phyloP scores from a whole-genome alignment of 2,329 filamentous ascomycete genomes.

The Aspergillus neoniger region DNA sequence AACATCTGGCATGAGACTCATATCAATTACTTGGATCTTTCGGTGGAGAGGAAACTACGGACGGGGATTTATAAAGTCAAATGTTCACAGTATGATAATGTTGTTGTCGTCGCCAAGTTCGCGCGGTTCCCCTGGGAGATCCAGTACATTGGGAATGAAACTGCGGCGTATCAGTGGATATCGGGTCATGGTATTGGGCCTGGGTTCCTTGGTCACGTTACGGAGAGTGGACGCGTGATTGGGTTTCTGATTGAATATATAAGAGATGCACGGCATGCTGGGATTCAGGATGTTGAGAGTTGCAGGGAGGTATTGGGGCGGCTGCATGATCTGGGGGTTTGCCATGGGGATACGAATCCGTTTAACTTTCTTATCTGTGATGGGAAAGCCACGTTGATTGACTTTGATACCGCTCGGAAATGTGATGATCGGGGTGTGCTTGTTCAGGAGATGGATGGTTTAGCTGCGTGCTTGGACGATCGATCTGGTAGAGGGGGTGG shows the following conservation, averaged over 20 bases:
- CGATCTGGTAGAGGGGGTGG: constrained; percentile 18
- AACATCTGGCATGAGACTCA: constrained; percentile 27
- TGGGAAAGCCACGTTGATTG: constrained; percentile 27
- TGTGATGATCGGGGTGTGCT: constrained; percentile 24
- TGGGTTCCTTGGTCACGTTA: constrained; percentile 43
- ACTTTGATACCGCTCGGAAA: constrained; percentile 31
- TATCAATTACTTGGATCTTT: constrained; percentile 26
- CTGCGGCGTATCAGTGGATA: constrained; percentile 41
- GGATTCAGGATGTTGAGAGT: constrained; percentile 20
- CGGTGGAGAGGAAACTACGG: constrained; percentile 22
- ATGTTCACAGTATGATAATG: constrained; percentile 16
- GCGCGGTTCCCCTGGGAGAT: constrained; percentile 44
- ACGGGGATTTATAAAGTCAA: constrained; percentile 30
- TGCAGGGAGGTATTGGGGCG: constrained; percentile 25
- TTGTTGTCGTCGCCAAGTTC: constrained; percentile 39
- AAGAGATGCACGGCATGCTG: constrained; percentile 26
- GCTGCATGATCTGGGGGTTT: constrained; percentile 29
- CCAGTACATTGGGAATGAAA: constrained; percentile 39
- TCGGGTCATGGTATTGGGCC: constrained; percentile 38
- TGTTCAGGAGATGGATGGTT: constrained; percentile 19
- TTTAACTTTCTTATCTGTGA: constrained; percentile 30
- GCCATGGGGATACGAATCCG: constrained; percentile 31
- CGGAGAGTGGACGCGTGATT: constrained; percentile 42
- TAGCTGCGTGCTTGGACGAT: constrained; percentile 19
- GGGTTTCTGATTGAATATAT: constrained; percentile 42